phyloP scores from a whole-genome alignment of 164 flowering plant genomes.

The Sedum album region DNA sequence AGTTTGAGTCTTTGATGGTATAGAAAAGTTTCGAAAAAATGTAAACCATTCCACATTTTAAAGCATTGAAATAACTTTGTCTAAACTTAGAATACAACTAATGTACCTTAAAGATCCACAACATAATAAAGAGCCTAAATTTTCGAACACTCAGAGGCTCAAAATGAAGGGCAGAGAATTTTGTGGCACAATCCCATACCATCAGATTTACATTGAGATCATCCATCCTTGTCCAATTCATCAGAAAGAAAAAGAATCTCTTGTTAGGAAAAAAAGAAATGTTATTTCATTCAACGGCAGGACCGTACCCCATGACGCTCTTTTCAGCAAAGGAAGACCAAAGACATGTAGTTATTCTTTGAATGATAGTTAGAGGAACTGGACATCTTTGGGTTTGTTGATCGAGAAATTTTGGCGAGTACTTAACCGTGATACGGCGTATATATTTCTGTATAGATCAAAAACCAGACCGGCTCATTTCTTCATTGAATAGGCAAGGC shows the following conservation, averaged over 20 bases:
- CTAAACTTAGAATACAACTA: neutral
- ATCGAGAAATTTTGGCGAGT: neutral
- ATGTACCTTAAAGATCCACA: neutral
- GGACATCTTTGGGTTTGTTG: neutral
- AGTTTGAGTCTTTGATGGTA: too few relatives aligned
- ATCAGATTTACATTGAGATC: neutral
- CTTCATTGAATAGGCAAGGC: neutral
- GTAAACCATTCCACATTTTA: neutral
- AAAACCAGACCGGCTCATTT: too few relatives aligned
- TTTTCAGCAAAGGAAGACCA: neutral
- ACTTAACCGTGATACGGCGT: neutral
- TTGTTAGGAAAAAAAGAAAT: neutral
- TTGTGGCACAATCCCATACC: neutral
- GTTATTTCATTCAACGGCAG: neutral
- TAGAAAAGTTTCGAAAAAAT: neutral
- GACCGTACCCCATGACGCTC: neutral
- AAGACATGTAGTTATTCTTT: neutral
- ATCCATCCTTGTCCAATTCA: neutral
- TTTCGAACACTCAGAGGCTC: neutral
- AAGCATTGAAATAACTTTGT: too few relatives aligned
- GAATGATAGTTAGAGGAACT: neutral
- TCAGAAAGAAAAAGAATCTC: neutral
- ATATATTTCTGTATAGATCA: too few relatives aligned
- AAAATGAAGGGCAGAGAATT: slow-evolving; percentile 1
- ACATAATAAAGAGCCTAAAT: neutral